Percentiles rank a stretch among this genome's conserved stretches.
phyloP scores from a whole-genome alignment of 2,329 filamentous ascomycete genomes.

The Furcasterigmium furcatum region DNA sequence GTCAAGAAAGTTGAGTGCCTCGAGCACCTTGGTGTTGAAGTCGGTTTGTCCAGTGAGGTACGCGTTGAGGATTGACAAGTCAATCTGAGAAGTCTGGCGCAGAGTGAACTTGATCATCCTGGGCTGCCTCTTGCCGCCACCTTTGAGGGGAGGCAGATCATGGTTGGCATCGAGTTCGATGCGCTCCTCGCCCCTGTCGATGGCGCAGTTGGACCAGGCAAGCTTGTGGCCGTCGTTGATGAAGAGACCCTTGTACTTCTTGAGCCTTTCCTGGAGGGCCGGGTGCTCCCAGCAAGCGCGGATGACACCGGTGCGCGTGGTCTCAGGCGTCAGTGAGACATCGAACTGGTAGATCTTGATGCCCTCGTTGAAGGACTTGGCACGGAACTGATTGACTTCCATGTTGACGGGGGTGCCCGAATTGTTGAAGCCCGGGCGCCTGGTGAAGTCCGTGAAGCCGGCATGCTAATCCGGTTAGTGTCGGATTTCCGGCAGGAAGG shows the following conservation, averaged over 20 bases:
- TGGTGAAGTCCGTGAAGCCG: conserved; percentile 27
- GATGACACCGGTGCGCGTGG: conserved; percentile 62
- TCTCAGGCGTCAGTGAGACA: conserved; percentile 61
- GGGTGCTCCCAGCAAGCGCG: conserved; percentile 74
- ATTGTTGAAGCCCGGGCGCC: conserved; percentile 55
- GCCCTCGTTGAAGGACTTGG: conserved; percentile 53
- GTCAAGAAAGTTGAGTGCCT: conserved; percentile 87
- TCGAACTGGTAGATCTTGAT: conserved; percentile 79
- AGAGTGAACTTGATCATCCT: conserved; percentile 48
- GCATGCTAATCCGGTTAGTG: conserved; percentile 12
- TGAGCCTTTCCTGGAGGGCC: conserved; percentile 52
- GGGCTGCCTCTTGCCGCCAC: conserved; percentile 9
- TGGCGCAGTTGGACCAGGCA: conserved; percentile 60
- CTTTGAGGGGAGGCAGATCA: conserved; percentile 45
- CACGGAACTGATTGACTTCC: conserved; percentile 72
- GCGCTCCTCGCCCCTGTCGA: conserved; percentile 46
- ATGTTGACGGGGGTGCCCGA: conserved; percentile 53
- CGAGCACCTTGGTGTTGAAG: conserved; percentile 67
- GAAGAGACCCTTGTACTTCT: conserved; percentile 47
- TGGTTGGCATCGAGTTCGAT: conserved; percentile 70
- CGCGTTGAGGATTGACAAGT: conserved; percentile 60
- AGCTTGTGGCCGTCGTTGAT: conserved; percentile 83
- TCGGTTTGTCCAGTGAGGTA: conserved; percentile 61
- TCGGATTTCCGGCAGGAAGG: conserved; percentile 10
- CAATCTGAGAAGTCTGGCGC: conserved; percentile 62